Conservation (phyloP, 169 alveolate species). For the Plasmodium gaboni region DNA sequence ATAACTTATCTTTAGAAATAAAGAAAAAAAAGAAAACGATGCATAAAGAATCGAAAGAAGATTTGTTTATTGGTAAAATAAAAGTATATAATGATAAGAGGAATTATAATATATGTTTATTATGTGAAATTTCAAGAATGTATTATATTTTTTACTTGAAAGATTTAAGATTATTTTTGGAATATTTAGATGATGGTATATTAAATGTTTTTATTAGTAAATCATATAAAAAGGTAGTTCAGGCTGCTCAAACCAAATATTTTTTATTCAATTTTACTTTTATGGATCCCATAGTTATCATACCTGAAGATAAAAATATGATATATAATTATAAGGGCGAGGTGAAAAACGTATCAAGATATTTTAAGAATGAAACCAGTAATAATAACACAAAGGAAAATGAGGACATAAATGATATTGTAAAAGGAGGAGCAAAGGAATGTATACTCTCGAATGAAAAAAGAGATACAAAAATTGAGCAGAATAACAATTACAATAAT, state of each 20-base stretch:
- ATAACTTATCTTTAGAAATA: conserved; percentile 49
- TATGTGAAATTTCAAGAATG: conserved; percentile 80
- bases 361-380: neutral
- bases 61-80: conserved; percentile 64
- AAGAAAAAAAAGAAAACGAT: conserved; percentile 43
- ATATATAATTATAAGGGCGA: conserved; percentile 72
- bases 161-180: conserved; percentile 85
- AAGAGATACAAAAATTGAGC: no score
- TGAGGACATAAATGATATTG: no score
- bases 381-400: neutral
- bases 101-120: conserved; percentile 76
- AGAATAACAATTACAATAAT: no score
- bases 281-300: conserved; percentile 62
- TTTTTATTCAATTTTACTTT: conserved; percentile 62
- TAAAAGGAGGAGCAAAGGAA: no score
- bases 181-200: conserved; percentile 89
- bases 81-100: conserved; percentile 71
- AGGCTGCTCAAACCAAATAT: conserved; percentile 83
- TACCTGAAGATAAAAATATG: conserved; percentile 77
- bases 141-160: conserved; percentile 85
- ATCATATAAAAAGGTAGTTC: conserved; percentile 88
- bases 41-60: conserved; percentile 21
- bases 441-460: no score
- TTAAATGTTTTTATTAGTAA: conserved; percentile 87
- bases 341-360: conserved; percentile 29